phyloP scores from a whole-genome alignment of 176 grass and related monocot species.

The Themeda triandra region DNA sequence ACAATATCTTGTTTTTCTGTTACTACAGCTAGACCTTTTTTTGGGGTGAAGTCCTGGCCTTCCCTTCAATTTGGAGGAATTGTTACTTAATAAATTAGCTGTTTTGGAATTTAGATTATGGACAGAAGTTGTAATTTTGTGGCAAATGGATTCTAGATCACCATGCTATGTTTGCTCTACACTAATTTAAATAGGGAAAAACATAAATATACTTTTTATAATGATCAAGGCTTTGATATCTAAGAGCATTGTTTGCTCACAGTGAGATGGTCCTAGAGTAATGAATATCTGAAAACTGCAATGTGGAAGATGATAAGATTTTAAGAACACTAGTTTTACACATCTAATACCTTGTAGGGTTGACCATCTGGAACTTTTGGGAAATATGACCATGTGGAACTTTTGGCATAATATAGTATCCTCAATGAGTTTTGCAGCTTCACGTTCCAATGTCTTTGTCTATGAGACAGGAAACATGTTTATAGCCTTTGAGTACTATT shows the following conservation, averaged over 20 bases:
- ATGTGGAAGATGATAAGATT: background rate
- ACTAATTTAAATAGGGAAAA: background rate
- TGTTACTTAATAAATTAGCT: no score
- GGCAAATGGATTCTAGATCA: background rate
- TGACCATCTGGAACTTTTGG: background rate
- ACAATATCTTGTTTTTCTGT: background rate
- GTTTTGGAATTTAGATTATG: no score
- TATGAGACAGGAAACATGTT: slow-evolving; percentile 3
- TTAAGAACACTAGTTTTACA: background rate
- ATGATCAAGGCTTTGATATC: background rate
- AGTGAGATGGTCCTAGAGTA: background rate
- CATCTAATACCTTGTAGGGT: background rate
- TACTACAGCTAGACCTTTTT: no score
- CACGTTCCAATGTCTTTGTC: background rate
- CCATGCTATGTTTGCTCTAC: no score
- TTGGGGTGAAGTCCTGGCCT: background rate
- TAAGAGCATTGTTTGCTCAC: background rate
- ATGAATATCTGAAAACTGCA: background rate
- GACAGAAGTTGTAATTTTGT: background rate
- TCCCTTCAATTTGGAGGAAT: no score
- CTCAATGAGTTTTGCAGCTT: background rate
- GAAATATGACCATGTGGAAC: no score
- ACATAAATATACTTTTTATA: background rate
- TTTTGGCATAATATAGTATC: background rate
- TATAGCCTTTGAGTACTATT: background rate